Conservation (phyloP, 2,329 filamentous ascomycete genomes). For the Nigrospora sphaerica region DNA sequence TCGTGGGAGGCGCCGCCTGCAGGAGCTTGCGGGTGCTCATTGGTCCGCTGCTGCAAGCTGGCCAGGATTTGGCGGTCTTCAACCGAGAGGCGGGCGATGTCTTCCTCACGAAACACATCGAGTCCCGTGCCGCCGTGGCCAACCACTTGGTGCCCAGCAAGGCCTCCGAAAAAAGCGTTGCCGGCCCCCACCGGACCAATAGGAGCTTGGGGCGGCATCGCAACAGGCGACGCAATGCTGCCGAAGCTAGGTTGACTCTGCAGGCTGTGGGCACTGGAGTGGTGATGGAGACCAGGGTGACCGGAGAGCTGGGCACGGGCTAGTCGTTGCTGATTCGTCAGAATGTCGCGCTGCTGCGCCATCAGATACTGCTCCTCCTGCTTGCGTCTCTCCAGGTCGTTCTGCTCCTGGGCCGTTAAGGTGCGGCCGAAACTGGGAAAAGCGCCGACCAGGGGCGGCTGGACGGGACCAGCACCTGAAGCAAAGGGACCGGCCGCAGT, state of each 20-base stretch:
- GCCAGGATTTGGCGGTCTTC: conserved; percentile 47
- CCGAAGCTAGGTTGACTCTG: conserved; percentile 97
- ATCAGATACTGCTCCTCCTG: conserved; percentile 97
- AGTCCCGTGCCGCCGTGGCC: conserved; percentile 33
- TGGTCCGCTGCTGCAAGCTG: conserved; percentile 25
- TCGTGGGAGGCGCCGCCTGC: conserved; percentile 29
- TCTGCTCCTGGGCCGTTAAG: conserved; percentile 94
- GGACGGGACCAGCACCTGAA: conserved; percentile 51
- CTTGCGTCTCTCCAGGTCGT: conserved; percentile 90
- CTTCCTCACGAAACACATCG: conserved; percentile 62
- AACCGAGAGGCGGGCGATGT: conserved; percentile 57
- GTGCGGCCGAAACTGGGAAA: conserved; percentile 97
- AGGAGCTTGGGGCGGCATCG: conserved; percentile 46
- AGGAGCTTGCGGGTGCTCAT: conserved; percentile 28
- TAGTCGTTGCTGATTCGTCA: conserved; percentile 78
- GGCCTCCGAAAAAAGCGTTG: conserved; percentile 63
- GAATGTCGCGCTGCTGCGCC: conserved; percentile 89
- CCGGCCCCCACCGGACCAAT: conserved; percentile 53
- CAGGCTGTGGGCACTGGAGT: conserved; percentile 89
- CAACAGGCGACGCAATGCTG: conserved; percentile 82
- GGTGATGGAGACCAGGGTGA: conserved; percentile 66
- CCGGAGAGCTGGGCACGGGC: conserved; percentile 63
- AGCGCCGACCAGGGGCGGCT: conserved; percentile 84
- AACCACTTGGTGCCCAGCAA: conserved; percentile 32
- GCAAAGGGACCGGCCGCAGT: conserved; percentile 41